These are phyloP conservation scores for Dillenia turbinata DNA, from an alignment of 164 flowering plant species.

Conservation along the genomic window DNA sequence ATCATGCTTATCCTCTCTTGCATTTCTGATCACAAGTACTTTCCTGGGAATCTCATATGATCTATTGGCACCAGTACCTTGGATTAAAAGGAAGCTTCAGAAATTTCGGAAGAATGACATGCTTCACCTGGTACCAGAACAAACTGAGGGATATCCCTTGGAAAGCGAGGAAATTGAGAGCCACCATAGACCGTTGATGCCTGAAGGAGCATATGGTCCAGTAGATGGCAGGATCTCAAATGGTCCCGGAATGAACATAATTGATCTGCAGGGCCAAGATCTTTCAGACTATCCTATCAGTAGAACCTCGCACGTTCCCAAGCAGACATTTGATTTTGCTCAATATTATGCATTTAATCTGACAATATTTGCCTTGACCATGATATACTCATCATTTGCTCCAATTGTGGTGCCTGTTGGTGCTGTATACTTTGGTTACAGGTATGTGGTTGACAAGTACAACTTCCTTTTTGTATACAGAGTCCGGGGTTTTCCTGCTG, in stretches of 20 bases:
- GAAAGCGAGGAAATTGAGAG: slow-evolving; percentile 46
- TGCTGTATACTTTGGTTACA: slow-evolving; percentile 86
- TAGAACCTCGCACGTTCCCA: slow-evolving; percentile 78
- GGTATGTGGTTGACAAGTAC: slow-evolving; percentile 95
- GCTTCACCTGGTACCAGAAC: slow-evolving; percentile 98
- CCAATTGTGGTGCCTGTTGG: slow-evolving; percentile 97
- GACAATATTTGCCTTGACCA: slow-evolving; percentile 90
- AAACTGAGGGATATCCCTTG: slow-evolving; percentile 68
- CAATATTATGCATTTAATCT: slow-evolving; percentile 97
- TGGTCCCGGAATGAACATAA: slow-evolving; percentile 25
- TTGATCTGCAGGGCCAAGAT: slow-evolving; percentile 63
- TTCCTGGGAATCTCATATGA: slow-evolving; percentile 96
- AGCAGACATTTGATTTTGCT: slow-evolving; percentile 95
- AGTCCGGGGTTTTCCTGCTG: slow-evolving; percentile 95
- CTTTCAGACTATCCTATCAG: slow-evolving; percentile 77
- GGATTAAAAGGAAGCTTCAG: slow-evolving; percentile 89
- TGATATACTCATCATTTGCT: slow-evolving; percentile 86
- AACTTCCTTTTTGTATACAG: slow-evolving; percentile 92
- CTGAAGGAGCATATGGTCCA: slow-evolving; percentile 38
- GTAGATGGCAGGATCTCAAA: slow-evolving; percentile 5
- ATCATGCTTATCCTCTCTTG: slow-evolving; percentile 93
- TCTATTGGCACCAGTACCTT: slow-evolving; percentile 90
- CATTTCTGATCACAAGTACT: slow-evolving; percentile 88
- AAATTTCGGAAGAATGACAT: slow-evolving; percentile 90
- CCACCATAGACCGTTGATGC: slow-evolving; percentile 63